Base-by-base conservation (phyloP, 345 rosid genomes). In the Salix dunnii region DNA sequence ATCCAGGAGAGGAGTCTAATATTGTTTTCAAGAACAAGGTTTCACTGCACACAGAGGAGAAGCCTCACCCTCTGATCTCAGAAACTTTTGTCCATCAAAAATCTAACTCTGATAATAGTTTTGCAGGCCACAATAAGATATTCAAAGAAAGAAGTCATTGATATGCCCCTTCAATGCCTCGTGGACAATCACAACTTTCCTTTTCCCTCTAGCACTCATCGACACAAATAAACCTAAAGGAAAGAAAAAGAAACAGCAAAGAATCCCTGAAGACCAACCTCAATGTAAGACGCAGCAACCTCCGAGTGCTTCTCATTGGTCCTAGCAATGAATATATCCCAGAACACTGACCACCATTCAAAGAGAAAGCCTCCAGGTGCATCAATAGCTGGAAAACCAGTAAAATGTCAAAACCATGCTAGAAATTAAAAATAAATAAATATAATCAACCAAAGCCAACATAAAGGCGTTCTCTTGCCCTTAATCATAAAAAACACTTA, bases 321-420 rank as follows among this genome's bases (percentile, higher is more conserved):
- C 84, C 98, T 92, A 33, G 99, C 99, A 82, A 96, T 96, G 76
- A 96, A 96, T 75, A 96, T 96, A 83, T 96, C 99, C 99, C 99
- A 96, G 82, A 96, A 96, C 65, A 96, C 99, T 11, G 99, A 96
- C 99, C 99, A 96, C 99, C 99, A 96, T 83, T 96, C 99, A 80
- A 96, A 96, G 60, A 96, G 92, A 84, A 96, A 96, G 30, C 99
- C 99, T 31, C 98, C 99, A 33, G 99, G 99, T 17, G 99, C 99
- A 77, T 96, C 98, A 73, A 96, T 96, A 35, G 99, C 99, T 93
- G 88, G 74, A 83, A 80, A 85, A 61, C 74, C 79, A 49, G 67
- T 31, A 62, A 77, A 78, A 77, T 78, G 18, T 55, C 27, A 71
- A 33, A 72, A 53, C 74, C 55, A 75, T 7, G 61, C 4, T 73